Percentiles rank a stretch among this genome's conserved stretches.
Conservation (phyloP, 306 rosid genomes). For the Dicorynia guianensis region DNA sequence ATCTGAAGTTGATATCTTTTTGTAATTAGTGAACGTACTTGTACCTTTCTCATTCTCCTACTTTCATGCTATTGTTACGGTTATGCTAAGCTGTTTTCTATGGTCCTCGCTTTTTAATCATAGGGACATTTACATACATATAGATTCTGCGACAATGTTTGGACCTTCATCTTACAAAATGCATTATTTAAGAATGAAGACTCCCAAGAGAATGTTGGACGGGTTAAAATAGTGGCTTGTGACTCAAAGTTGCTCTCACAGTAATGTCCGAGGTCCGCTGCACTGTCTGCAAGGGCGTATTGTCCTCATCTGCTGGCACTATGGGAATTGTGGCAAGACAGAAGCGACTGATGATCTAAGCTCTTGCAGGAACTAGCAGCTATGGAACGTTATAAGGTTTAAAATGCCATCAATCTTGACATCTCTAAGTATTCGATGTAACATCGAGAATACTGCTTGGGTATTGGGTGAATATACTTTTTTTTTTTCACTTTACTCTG, state of each 20-base stretch:
- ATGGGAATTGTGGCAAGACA: conserved; percentile 27
- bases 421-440: conserved; percentile 47
- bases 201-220: conserved; percentile 61
- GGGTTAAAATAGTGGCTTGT: conserved; percentile 94
- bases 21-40: conserved; percentile 14
- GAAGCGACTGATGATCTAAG: conserved; percentile 2
- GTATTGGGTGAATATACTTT: conserved; percentile 40
- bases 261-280: conserved; percentile 33
- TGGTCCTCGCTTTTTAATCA: conserved; percentile 9
- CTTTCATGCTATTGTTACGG: background rate
- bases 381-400: conserved; percentile 21
- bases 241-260: conserved; percentile 91
- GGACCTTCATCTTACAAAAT: conserved; percentile 93
- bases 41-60: background rate
- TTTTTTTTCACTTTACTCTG: conserved; percentile 7
- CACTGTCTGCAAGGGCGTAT: conserved; percentile 7
- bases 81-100: conserved; percentile 16
- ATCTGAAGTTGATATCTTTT: conserved; percentile 11
- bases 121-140: conserved; percentile 99
- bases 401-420: conserved; percentile 43
- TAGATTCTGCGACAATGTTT: conserved; percentile 93
- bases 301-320: background rate
- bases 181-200: conserved; percentile 78
- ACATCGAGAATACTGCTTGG: conserved; percentile 38
- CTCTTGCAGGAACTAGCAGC: conserved; percentile 29